These are phyloP conservation scores for Volvox reticuliferus DNA, from an alignment of 139 green algal genomes.

Conservation along the genomic window DNA sequence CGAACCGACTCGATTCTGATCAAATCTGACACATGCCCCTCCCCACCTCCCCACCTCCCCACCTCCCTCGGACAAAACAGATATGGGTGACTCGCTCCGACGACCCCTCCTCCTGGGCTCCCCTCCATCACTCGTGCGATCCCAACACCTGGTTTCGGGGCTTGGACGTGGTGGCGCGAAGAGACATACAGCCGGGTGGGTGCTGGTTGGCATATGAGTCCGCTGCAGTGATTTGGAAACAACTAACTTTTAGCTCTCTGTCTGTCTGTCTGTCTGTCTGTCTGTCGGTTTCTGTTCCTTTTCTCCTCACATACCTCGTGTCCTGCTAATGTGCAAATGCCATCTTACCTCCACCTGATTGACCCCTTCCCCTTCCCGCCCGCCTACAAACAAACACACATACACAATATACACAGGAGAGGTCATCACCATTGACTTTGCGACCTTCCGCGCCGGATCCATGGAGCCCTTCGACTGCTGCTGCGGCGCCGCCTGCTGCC, in stretches of 20 bases:
- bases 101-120: constrained; percentile 47
- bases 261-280: background rate
- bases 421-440: constrained; percentile 45
- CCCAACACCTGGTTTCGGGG: constrained; percentile 49
- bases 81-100: constrained; percentile 48
- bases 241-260: no score
- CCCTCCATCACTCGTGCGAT: constrained; percentile 55
- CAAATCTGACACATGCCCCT: no score
- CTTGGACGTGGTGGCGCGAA: constrained; percentile 49
- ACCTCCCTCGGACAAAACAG: background rate
- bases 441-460: constrained; percentile 30
- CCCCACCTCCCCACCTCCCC: no score
- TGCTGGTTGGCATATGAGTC: background rate
- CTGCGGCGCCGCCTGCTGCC: constrained; percentile 30
- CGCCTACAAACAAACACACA: background rate
- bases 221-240: background rate
- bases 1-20: no score
- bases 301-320: no score
- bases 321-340: background rate
- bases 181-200: constrained; percentile 35
- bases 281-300: background rate
- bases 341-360: background rate
- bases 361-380: background rate
- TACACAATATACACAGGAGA: background rate
- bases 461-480: constrained; percentile 48